Evolutionary conservation across 495 filamentous ascomycete species (phyloP).

Genomic region (Neurospora sp.): DNA sequence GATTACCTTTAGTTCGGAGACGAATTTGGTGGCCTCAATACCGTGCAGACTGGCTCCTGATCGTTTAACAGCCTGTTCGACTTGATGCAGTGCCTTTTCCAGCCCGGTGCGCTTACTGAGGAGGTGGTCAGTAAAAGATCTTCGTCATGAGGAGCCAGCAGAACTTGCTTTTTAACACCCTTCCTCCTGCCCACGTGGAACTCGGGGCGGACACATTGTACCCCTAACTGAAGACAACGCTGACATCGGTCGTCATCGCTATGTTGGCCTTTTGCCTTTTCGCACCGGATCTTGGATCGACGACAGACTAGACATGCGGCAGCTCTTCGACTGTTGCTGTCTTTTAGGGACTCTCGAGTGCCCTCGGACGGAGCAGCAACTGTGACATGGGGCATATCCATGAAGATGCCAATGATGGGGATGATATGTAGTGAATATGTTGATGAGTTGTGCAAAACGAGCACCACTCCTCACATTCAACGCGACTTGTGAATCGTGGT

Average conservation of each 20-base stretch:
- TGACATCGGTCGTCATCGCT: conserved; percentile 42
- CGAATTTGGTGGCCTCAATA: conserved; percentile 43
- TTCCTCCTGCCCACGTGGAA: conserved; percentile 64
- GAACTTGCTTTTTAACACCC: conserved; percentile 60
- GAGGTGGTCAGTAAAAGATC: neutral
- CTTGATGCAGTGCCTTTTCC: conserved; percentile 63
- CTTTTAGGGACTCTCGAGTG: conserved; percentile 11
- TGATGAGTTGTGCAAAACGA: conserved; percentile 1
- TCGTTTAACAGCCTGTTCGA: conserved; percentile 61
- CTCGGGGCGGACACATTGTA: conserved; percentile 54
- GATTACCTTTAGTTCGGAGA: conserved; percentile 45
- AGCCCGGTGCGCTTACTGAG: conserved; percentile 60
- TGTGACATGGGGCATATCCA: conserved; percentile 9
- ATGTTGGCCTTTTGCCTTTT: conserved; percentile 30
- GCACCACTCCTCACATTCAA: neutral
- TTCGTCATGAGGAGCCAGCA: neutral
- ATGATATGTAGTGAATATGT: neutral
- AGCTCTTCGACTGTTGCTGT: conserved; percentile 21
- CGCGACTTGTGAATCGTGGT: neutral
- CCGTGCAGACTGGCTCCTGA: conserved; percentile 39
- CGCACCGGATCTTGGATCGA: conserved; percentile 58
- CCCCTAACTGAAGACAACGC: conserved; percentile 47
- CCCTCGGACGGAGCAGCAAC: conserved; percentile 2
- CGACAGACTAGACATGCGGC: conserved; percentile 61
- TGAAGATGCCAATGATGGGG: neutral